These are phyloP conservation scores for Solanum acaule DNA, from an alignment of 257 asterid species.

Conservation along the genomic window DNA sequence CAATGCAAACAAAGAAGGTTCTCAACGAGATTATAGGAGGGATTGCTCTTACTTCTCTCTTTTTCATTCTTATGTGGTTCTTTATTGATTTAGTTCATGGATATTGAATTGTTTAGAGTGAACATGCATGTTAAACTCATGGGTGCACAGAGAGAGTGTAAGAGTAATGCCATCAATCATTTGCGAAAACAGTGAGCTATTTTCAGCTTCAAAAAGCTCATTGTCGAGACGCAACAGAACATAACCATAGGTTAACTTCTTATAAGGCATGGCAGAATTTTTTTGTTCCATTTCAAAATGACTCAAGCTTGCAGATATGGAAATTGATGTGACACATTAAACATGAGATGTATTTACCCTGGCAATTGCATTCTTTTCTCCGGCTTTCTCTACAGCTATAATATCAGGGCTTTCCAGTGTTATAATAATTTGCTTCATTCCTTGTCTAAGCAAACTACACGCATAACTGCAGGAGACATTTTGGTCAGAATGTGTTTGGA, in stretches of 20 bases:
- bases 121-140: not conserved
- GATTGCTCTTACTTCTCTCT: not conserved
- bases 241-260: not conserved
- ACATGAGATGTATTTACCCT: constrained; percentile 38
- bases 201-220: not conserved
- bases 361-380: constrained; percentile 63
- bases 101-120: not conserved
- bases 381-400: constrained; percentile 53
- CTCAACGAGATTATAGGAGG: not conserved
- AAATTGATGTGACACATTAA: not conserved
- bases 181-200: not conserved
- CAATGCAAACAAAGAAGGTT: not conserved
- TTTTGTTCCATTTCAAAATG: not conserved
- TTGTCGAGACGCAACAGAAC: not conserved
- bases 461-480: constrained; percentile 56
- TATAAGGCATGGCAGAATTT: not conserved
- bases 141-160: not conserved
- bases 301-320: not conserved
- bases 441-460: constrained; percentile 97
- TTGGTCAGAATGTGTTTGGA: constrained; percentile 19
- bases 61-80: not conserved
- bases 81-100: not conserved
- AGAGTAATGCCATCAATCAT: not conserved
- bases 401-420: constrained; percentile 69
- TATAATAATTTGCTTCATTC: constrained; percentile 76